Base-by-base conservation (phyloP, 108 stramenopile genomes). In the Conticribra weissflogii region DNA sequence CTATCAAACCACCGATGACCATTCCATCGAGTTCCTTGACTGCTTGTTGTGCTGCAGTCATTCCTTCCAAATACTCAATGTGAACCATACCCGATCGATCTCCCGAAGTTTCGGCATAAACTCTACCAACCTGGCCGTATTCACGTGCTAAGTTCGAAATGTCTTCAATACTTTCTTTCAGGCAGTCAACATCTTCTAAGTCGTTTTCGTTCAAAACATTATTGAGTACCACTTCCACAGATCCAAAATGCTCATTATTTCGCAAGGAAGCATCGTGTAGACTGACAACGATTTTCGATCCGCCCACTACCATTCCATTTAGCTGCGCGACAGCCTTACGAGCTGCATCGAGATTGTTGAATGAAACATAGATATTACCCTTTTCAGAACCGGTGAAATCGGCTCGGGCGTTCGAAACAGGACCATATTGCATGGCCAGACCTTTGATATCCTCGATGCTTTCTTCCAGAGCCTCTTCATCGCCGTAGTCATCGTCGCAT, bases 391-490 rank as follows among this genome's bases (percentile, higher is more conserved):
- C 73, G 17, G 25, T 34, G 19, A 71, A 60, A 19, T 33, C 30
- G 49, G 61, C 62, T 4, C 68, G 59, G 24, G 68, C 68, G 51
- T 29, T 48, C 21, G 51, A 25, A 41, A 84, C 65, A 24, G 22
- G 52, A 2, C 84, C 84, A 61, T 77, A 75, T 25, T 69, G 57
- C 41, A 14, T 8, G 22, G 88, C 83, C 27, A 89, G 49, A 28
- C 74, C 67, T 24, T 64, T 64, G 24, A 93, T 78, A 41, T 93
- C 92, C 49, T 66, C 62, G 14, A 84, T 32, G 54, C 87, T 88
- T 64, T 93, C 92, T 54, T 83, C 82, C 21, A 93, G 76, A 44
- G 86, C 89, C 25, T 93, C 92, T 14, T 85, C 81, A 54, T 93
- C 92, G 25, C 84, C 84, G 45, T 84, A 67, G 56, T 93, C 92